phyloP scores from a whole-genome alignment of 225 moss, liverwort and hornwort genomes.

The Neckera pumila region DNA sequence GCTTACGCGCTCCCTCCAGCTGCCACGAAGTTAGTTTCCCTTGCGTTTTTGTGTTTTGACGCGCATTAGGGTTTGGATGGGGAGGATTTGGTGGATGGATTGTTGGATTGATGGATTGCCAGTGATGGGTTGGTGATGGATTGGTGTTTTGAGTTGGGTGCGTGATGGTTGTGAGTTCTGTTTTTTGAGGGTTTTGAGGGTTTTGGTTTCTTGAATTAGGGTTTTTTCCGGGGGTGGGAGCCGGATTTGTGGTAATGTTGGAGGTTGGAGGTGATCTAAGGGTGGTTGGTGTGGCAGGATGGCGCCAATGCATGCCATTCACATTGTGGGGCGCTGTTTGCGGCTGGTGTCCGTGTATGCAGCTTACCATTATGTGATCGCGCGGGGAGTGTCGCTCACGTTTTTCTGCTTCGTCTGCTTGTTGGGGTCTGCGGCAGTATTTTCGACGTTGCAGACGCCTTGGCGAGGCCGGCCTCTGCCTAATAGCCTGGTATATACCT shows the following conservation, averaged over 20 bases:
- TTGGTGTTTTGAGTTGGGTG: neutral
- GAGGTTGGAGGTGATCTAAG: neutral
- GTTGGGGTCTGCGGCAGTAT: constrained; percentile 69
- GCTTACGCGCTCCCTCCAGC: constrained; percentile 16
- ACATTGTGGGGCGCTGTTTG: constrained; percentile 67
- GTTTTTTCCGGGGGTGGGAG: neutral
- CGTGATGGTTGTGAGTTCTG: neutral
- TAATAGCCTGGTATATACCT: constrained; percentile 45
- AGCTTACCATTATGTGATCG: constrained; percentile 72
- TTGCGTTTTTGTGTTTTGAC: neutral
- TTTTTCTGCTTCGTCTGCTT: constrained; percentile 82
- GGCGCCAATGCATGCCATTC: constrained; percentile 71
- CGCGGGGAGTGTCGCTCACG: constrained; percentile 53
- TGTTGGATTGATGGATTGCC: neutral
- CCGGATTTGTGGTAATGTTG: neutral
- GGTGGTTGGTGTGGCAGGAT: constrained; percentile 33
- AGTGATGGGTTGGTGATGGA: neutral
- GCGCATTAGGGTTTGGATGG: neutral
- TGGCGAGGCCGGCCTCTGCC: constrained; percentile 87
- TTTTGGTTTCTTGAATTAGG: constrained; percentile 10
- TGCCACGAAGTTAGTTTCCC: constrained; percentile 9
- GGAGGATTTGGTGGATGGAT: neutral
- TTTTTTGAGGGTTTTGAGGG: neutral
- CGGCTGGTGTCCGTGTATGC: constrained; percentile 86
- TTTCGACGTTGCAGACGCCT: constrained; percentile 69